Evolutionary conservation across 148 eudicot species (phyloP).

Genomic region (Rhododendron kiyosumense): DNA sequence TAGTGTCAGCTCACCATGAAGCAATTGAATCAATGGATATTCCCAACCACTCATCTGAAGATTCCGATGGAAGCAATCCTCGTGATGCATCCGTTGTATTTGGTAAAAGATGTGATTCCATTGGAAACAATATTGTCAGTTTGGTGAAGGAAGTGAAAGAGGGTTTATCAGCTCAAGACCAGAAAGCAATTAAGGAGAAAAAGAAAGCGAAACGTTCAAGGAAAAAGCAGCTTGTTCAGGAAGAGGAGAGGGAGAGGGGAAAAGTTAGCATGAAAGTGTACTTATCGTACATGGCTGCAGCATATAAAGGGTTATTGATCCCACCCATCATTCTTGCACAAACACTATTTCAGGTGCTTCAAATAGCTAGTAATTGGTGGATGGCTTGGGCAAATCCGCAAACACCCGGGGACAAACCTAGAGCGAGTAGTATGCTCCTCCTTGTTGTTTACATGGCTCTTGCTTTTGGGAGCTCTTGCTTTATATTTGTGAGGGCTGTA

Average conservation of each 20-base stretch:
- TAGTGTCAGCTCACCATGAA: constrained; percentile 88
- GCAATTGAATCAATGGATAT: constrained; percentile 90
- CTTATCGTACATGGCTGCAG: constrained; percentile 81
- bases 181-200: constrained; percentile 74
- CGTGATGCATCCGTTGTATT: constrained; percentile 23
- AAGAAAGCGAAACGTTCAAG: constrained; percentile 83
- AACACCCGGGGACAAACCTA: constrained; percentile 65
- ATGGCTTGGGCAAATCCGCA: constrained; percentile 99
- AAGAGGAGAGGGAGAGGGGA: constrained; percentile 91
- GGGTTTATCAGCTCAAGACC: constrained; percentile 47
- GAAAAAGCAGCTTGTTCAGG: constrained; percentile 90
- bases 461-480: constrained; percentile 89
- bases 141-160: constrained; percentile 58
- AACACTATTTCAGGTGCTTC: constrained; percentile 74
- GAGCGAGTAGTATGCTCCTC: constrained; percentile 60
- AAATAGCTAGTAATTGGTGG: constrained; percentile 98
- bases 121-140: constrained; percentile 25
- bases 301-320: constrained; percentile 78
- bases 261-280: constrained; percentile 86
- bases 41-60: constrained; percentile 54
- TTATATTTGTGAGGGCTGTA: constrained; percentile 81
- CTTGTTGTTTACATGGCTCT: constrained; percentile 91
- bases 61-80: constrained; percentile 46
- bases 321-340: constrained; percentile 84
- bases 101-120: constrained; percentile 37